Percentiles rank a stretch among this genome's conserved stretches.
Evolutionary conservation across 1,284 basidiomycete genomes (phyloP).

Genomic region (Athelia sp.): DNA sequence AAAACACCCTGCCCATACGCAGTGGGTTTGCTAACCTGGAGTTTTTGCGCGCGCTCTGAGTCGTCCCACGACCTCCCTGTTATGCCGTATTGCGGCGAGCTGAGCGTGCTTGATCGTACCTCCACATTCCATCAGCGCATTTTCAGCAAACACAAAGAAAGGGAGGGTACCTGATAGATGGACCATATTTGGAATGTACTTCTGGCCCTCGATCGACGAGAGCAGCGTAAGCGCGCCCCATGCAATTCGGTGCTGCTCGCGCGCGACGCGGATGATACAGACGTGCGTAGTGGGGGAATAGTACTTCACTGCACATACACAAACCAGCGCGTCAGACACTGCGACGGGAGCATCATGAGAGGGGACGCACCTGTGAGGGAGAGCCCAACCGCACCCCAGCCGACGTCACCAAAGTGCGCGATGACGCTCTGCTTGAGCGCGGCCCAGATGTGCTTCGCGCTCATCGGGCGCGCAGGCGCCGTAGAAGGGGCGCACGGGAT

Average conservation of each 20-base stretch:
- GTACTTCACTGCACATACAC: slow-evolving; percentile 60
- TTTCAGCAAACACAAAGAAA: neutral
- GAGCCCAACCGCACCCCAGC: slow-evolving; percentile 72
- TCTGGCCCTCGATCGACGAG: slow-evolving; percentile 49
- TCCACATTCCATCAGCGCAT: slow-evolving; percentile 20
- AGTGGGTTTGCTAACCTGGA: slow-evolving; percentile 36
- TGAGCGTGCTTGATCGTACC: slow-evolving; percentile 80
- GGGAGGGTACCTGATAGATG: slow-evolving; percentile 64
- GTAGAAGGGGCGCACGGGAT: slow-evolving; percentile 33
- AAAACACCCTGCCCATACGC: slow-evolving; percentile 33
- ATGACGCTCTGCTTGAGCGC: slow-evolving; percentile 69
- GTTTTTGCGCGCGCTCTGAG: slow-evolving; percentile 49
- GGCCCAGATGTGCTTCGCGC: slow-evolving; percentile 57
- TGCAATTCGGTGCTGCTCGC: slow-evolving; percentile 68
- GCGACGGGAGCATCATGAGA: too few relatives aligned
- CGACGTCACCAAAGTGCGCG: slow-evolving; percentile 69
- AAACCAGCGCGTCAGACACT: slow-evolving; percentile 2
- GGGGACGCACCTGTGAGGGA: slow-evolving; percentile 52
- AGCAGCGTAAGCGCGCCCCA: slow-evolving; percentile 71
- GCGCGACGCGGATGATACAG: slow-evolving; percentile 72
- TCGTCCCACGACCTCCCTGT: slow-evolving; percentile 61
- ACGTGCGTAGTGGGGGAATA: slow-evolving; percentile 73
- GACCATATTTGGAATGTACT: slow-evolving; percentile 63
- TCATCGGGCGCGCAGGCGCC: slow-evolving; percentile 23
- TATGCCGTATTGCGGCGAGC: slow-evolving; percentile 66